phyloP scores from a whole-genome alignment of 768 basidiomycete species.

The Sporobolomyces roseus region DNA sequence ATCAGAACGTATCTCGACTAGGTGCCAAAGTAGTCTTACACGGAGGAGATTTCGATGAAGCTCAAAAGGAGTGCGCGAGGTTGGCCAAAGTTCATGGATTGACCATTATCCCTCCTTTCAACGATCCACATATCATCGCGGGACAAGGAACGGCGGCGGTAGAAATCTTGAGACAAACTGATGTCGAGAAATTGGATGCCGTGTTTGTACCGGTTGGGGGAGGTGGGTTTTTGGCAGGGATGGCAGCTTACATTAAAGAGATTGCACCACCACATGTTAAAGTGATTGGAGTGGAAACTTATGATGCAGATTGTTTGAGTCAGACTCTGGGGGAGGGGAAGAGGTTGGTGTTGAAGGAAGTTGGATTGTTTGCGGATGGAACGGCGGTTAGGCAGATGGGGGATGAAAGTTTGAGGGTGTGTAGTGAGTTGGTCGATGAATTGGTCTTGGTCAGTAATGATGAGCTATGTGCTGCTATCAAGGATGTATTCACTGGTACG shows the following conservation, averaged over 20 bases:
- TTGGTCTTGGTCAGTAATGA: constrained; percentile 86
- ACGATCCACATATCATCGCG: constrained; percentile 93
- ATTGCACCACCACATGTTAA: constrained; percentile 78
- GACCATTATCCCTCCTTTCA: constrained; percentile 91
- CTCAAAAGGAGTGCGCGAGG: constrained; percentile 87
- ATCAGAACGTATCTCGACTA: constrained; percentile 85
- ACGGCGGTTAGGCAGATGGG: constrained; percentile 96
- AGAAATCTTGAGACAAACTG: constrained; percentile 87
- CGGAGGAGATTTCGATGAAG: constrained; percentile 90
- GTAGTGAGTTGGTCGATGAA: constrained; percentile 74
- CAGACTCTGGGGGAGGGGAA: constrained; percentile 74
- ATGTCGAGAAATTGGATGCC: constrained; percentile 66
- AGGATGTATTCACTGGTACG: constrained; percentile 90
- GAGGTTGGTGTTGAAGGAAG: constrained; percentile 76
- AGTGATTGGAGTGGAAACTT: constrained; percentile 86
- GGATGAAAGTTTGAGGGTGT: constrained; percentile 88
- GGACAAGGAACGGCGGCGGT: constrained; percentile 93
- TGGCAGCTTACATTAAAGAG: constrained; percentile 84
- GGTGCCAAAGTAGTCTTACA: constrained; percentile 92
- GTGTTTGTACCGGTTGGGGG: constrained; percentile 92
- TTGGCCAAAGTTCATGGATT: constrained; percentile 72
- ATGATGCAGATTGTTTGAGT: constrained; percentile 92
- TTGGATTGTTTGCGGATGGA: constrained; percentile 94
- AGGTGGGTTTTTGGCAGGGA: constrained; percentile 86
- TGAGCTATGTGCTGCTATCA: constrained; percentile 96